Evolutionary conservation across 805 yeast species (phyloP).

Genomic region (Yarrowia divulgata): DNA sequence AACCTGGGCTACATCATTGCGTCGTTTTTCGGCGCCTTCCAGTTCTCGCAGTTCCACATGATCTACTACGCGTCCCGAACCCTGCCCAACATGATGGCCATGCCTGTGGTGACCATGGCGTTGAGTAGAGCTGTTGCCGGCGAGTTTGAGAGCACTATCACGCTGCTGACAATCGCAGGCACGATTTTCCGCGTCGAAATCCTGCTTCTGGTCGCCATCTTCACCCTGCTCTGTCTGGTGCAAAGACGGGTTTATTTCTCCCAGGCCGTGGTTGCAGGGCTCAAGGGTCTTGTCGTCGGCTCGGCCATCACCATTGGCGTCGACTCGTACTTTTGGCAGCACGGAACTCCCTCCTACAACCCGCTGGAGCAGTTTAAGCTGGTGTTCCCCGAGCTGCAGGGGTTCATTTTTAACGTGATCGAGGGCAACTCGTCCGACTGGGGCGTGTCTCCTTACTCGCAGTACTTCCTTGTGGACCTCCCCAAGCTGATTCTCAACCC

Average conservation of each 20-base stretch:
- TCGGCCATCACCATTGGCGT: conserved; percentile 56
- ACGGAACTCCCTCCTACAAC: conserved; percentile 43
- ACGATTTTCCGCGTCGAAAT: conserved; percentile 77
- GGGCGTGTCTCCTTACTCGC: conserved; percentile 81
- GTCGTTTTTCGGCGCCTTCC: conserved; percentile 65
- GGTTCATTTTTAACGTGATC: conserved; percentile 78
- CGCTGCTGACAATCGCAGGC: conserved; percentile 66
- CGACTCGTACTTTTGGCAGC: conserved; percentile 81
- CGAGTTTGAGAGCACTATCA: conserved; percentile 57
- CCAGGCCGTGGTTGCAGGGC: conserved; percentile 46
- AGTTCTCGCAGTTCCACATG: conserved; percentile 77
- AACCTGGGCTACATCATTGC: conserved; percentile 41
- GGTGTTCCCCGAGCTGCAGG: conserved; percentile 77
- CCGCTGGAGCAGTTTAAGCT: conserved; percentile 16
- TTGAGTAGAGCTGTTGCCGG: conserved; percentile 61
- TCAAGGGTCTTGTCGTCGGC: conserved; percentile 63
- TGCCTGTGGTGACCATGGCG: conserved; percentile 73
- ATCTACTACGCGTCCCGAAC: conserved; percentile 83
- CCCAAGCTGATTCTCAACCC: conserved; percentile 54
- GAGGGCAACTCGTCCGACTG: conserved; percentile 75
- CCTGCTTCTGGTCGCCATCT: conserved; percentile 57
- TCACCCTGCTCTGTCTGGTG: conserved; percentile 53
- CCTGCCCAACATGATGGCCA: conserved; percentile 79
- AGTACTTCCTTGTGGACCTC: conserved; percentile 67
- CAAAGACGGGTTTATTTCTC: conserved; percentile 58